A percentile compares a stretch with the other conserved stretches of the same genome.
Evolutionary conservation across 2,329 filamentous ascomycete species (phyloP).

Genomic region (Beauveria asiatica): DNA sequence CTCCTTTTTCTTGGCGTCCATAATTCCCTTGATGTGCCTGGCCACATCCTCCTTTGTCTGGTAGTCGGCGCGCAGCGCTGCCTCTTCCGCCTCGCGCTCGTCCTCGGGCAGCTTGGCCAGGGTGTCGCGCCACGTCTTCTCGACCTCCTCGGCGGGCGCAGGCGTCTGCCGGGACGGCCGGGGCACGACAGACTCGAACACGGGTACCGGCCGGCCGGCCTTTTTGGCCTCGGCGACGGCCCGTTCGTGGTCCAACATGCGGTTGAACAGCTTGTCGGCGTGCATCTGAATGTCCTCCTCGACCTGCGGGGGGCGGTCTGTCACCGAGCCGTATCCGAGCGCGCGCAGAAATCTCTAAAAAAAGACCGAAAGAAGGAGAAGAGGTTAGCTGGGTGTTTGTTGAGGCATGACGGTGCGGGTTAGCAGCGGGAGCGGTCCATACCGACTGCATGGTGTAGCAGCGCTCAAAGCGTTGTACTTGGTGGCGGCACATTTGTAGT

Average conservation of each 20-base stretch:
- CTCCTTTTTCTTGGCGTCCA: constrained; percentile 48
- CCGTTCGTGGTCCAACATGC: constrained; percentile 75
- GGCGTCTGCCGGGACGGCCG: constrained; percentile 18
- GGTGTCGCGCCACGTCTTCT: constrained; percentile 43
- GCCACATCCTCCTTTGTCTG: constrained; percentile 53
- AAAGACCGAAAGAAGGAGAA: too few species aligned
- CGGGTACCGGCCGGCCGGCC: constrained; percentile 48
- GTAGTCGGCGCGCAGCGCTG: constrained; percentile 54
- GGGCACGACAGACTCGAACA: constrained; percentile 49
- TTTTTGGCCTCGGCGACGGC: constrained; percentile 61
- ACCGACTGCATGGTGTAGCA: constrained; percentile 87
- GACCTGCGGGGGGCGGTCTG: constrained; percentile 54
- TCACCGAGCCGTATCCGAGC: constrained; percentile 70
- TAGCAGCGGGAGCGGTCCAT: constrained; percentile 20
- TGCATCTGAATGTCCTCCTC: constrained; percentile 94
- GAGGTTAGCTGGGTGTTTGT: not conserved
- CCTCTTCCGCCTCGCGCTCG: constrained; percentile 55
- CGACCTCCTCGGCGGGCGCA: constrained; percentile 35
- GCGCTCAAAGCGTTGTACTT: constrained; percentile 70
- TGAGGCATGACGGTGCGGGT: not conserved
- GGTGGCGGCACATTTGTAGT: constrained; percentile 70
- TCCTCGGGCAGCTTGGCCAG: constrained; percentile 49
- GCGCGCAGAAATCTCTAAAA: constrained; percentile 76
- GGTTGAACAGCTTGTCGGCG: constrained; percentile 81
- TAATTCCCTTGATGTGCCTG: constrained; percentile 43